Evolutionary conservation across 139 green algal genomes (phyloP), one percentile per base, ranked within the genome.

Genomic region (Edaphochlamys debaryana): DNA sequence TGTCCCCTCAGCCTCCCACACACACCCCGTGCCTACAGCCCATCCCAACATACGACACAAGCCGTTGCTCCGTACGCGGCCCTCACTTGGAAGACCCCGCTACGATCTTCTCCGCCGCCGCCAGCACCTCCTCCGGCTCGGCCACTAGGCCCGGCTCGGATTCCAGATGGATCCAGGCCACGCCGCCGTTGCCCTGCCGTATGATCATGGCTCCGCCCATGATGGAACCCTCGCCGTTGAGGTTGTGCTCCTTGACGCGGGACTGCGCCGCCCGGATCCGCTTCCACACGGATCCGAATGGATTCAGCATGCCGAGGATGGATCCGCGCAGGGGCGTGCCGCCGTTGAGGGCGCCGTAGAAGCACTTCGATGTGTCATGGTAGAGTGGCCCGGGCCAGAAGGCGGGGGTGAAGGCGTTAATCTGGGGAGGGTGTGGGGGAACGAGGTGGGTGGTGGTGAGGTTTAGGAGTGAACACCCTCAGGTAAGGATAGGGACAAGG

Each of bases 351-450:
- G 78, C 66, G 0, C 36, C 48, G 78, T 77, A 77, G 27, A 84
- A 71, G 48, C 66, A 34, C n/a, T n/a, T n/a, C 36, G 29, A 41
- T 15, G 63, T 5, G 60, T 82, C 76, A 48, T 84, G 78, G 50
- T 77, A 76, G 29, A 84, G 29, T 3, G 78, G 78, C 3, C 78
- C 78, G 9, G 66, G 78, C 78, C 78, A 84, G 78, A 62, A 84
- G n/a, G n/a, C n/a, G 45, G 78, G n/a, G 27, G 27, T 32, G 78
- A 84, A 84, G 48, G 78, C 78, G 27, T 54, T 40, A 20, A 84
- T 42, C 78, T 84, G 41, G 0, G 32, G 7, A n/a, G n/a, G n/a
- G n/a, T n/a, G n/a, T n/a, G n/a, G n/a, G n/a, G n/a, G n/a, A n/a
- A n/a, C n/a, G n/a, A n/a, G n/a, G n/a, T n/a, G n/a, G n/a, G n/a